These are phyloP conservation scores for Rutstroemia sp. DNA, from an alignment of 2,329 filamentous ascomycete species.

Conservation along the genomic window DNA sequence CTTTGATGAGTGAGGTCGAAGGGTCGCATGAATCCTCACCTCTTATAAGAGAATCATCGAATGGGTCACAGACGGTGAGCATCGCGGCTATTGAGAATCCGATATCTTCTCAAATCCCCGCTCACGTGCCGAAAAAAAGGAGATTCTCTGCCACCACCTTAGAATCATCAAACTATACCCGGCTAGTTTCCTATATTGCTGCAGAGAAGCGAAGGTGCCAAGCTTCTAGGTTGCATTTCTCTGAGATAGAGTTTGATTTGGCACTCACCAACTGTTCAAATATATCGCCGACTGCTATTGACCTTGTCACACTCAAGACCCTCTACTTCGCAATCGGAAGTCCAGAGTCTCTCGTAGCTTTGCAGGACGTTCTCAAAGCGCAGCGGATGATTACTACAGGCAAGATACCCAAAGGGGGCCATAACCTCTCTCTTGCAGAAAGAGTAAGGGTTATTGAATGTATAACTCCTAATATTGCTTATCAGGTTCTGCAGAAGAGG, in stretches of 20 bases:
- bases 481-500: background rate
- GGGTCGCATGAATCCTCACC: background rate
- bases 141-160: background rate
- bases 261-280: background rate
- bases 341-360: conserved; percentile 3
- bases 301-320: background rate
- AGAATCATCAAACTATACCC: background rate
- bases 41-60: background rate
- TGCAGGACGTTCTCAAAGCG: background rate
- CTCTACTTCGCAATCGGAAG: conserved; percentile 9
- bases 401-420: background rate
- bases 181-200: background rate
- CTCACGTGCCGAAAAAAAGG: background rate
- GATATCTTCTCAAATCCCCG: background rate
- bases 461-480: conserved; percentile 3
- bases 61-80: background rate
- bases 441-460: conserved; percentile 4
- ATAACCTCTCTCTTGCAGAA: background rate
- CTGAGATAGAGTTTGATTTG: conserved; percentile 1
- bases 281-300: background rate
- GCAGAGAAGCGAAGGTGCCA: conserved; percentile 5
- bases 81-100: background rate
- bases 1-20: background rate
- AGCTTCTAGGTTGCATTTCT: background rate
- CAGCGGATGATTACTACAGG: background rate